These are phyloP conservation scores for Penicillium chermesinum DNA, from an alignment of 495 filamentous ascomycete genomes.

Conservation along the genomic window DNA sequence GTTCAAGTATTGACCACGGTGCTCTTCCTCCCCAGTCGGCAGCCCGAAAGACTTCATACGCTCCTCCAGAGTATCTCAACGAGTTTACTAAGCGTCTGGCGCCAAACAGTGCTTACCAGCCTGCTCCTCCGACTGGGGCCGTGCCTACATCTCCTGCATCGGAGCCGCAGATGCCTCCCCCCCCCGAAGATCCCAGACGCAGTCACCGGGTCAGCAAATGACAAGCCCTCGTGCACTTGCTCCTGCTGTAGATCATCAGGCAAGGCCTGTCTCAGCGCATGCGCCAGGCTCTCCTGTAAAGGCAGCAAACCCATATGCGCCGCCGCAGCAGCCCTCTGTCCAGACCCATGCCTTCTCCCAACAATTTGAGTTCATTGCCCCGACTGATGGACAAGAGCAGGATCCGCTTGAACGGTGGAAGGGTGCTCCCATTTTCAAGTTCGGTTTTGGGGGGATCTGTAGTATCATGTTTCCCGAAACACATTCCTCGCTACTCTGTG, in stretches of 20 bases:
- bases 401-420: constrained; percentile 87
- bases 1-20: constrained; percentile 17
- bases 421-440: constrained; percentile 77
- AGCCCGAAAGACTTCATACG: constrained; percentile 36
- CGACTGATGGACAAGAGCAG: constrained; percentile 71
- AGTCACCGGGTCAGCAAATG: constrained; percentile 64
- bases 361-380: constrained; percentile 52
- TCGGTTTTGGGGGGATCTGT: constrained; percentile 83
- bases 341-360: constrained; percentile 37
- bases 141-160: constrained; percentile 21
- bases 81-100: constrained; percentile 46
- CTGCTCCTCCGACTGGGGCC: constrained; percentile 32
- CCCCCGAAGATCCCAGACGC: constrained; percentile 75
- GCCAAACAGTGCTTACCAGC: constrained; percentile 37
- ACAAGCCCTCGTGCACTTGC: constrained; percentile 46
- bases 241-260: constrained; percentile 50
- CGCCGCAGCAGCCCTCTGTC: constrained; percentile 24
- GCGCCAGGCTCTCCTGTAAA: constrained; percentile 47
- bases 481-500: constrained; percentile 78
- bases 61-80: constrained; percentile 45
- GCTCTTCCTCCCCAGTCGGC: constrained; percentile 16
- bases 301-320: constrained; percentile 33
- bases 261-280: constrained; percentile 66
- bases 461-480: constrained; percentile 80
- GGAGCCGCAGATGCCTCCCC: constrained; percentile 31